These are phyloP conservation scores for Cadophora malorum DNA, from an alignment of 2,329 filamentous ascomycete species.

Conservation along the genomic window DNA sequence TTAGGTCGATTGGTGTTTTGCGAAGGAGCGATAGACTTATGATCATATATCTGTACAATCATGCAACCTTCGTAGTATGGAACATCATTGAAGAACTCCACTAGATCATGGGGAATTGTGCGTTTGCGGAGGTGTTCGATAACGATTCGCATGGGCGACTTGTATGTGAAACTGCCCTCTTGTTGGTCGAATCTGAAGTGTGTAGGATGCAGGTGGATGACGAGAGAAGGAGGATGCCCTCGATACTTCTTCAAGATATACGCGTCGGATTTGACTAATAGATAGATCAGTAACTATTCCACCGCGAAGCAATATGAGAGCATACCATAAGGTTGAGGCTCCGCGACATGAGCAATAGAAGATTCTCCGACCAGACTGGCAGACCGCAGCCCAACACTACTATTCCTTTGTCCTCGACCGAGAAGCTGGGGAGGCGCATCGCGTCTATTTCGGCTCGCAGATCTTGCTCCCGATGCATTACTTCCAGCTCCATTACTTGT, in stretches of 20 bases:
- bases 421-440: constrained; percentile 56
- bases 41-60: constrained; percentile 92
- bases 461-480: constrained; percentile 51
- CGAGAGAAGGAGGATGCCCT: constrained; percentile 77
- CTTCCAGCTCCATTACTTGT: constrained; percentile 52
- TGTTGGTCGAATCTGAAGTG: constrained; percentile 95
- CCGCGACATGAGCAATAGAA: constrained; percentile 47
- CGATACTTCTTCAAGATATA: constrained; percentile 86
- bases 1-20: constrained; percentile 63
- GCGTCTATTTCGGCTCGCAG: constrained; percentile 63
- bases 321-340: constrained; percentile 61
- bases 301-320: constrained; percentile 27
- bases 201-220: constrained; percentile 82
- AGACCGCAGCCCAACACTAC: constrained; percentile 56
- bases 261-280: constrained; percentile 70
- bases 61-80: constrained; percentile 93
- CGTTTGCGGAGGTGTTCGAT: constrained; percentile 76
- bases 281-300: constrained; percentile 37
- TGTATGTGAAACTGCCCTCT: constrained; percentile 90
- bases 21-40: constrained; percentile 69
- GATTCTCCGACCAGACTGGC: constrained; percentile 56
- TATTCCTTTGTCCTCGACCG: constrained; percentile 56
- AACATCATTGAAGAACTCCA: constrained; percentile 78
- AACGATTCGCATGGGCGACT: constrained; percentile 85
- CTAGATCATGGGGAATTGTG: constrained; percentile 87